Percentiles rank a stretch among this genome's conserved stretches.
phyloP scores from a whole-genome alignment of 106 monocot genomes.

The Cymbidium sinense region DNA sequence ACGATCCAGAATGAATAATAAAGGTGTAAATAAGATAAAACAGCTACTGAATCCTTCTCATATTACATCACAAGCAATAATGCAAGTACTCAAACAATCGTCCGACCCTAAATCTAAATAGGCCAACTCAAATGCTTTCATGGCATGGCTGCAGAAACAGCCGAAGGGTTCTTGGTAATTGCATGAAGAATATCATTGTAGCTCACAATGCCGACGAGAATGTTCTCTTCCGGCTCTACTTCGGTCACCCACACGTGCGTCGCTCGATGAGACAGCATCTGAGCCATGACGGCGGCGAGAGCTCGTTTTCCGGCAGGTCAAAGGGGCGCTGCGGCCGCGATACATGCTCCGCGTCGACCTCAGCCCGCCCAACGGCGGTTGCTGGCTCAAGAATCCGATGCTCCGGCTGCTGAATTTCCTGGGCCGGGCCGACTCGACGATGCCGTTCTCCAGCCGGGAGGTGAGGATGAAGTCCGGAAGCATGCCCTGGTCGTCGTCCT shows the following conservation, averaged over 20 bases:
- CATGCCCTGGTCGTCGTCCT: conserved; percentile 19
- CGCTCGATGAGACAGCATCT: conserved; percentile 87
- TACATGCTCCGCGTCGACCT: conserved; percentile 53
- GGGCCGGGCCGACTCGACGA: conserved; percentile 25
- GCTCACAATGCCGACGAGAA: conserved; percentile 66
- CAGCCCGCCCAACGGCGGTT: conserved; percentile 14
- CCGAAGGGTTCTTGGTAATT: conserved; percentile 48
- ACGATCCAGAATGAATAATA: neutral
- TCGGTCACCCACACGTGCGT: conserved; percentile 96
- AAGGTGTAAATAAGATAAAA: neutral
- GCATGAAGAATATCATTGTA: conserved; percentile 73
- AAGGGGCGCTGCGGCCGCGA: conserved; percentile 65
- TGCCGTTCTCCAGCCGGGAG: conserved; percentile 21
- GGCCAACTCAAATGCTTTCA: neutral
- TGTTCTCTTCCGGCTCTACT: conserved; percentile 28
- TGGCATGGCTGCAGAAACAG: neutral
- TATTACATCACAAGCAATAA: too few relatives aligned
- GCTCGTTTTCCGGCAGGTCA: conserved; percentile 69
- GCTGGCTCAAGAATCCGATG: conserved; percentile 62
- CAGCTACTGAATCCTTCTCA: too few relatives aligned
- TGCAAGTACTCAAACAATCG: too few relatives aligned
- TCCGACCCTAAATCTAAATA: neutral
- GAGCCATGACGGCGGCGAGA: conserved; percentile 98
- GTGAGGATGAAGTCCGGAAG: conserved; percentile 14
- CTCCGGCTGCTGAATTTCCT: conserved; percentile 89